Base-by-base conservation (phyloP, 805 yeast genomes). In the Saccharomycopsis guyanensis region DNA sequence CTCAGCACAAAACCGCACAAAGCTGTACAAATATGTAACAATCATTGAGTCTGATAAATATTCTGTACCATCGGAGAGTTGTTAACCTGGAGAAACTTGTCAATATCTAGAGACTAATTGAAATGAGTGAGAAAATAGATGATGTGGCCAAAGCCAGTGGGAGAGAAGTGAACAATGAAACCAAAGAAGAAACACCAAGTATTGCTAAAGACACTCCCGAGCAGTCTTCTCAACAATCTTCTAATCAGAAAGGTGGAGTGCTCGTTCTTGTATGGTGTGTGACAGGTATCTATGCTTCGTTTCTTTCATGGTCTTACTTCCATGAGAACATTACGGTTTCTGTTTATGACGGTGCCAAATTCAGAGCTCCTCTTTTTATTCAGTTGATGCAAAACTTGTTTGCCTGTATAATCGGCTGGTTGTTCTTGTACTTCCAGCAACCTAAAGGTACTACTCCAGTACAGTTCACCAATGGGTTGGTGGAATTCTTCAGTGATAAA, bases 261-360 rank as follows among this genome's bases (percentile, higher is more conserved):
- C 20, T 33, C 7, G 37, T 33, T 8, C 40, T 50, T 16, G 4
- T 50, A 32, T 38, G 38, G 33, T 50, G 53, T 20, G 49, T 50
- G 3, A 34, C 40, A 10, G 97, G 97, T 0, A 85, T 93, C 32
- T 93, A 93, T 58, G 78, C 76, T 2, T 82, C 96, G 41, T 93
- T 93, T 57, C 66, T 93, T 23, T 73, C 91, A 1, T 93, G 98
- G 98, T 88, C 95, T 0, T 73, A 86, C 32, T 74, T 93, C 10
- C 97, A 93, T 59, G 98, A 93, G 62, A 79, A 91, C 40, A 77
- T 93, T 53, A 74, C 88, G 12, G 78, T 88, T 1, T 80, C 80
- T 39, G 20, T 16, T 18, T 47, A 33, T 32, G 87, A 88, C 63
- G 86, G 85, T 1, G 56, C 66, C 6, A 69, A 67, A 43, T 89